Conservation (phyloP, 805 yeast species). For the Candida chauliodis region DNA sequence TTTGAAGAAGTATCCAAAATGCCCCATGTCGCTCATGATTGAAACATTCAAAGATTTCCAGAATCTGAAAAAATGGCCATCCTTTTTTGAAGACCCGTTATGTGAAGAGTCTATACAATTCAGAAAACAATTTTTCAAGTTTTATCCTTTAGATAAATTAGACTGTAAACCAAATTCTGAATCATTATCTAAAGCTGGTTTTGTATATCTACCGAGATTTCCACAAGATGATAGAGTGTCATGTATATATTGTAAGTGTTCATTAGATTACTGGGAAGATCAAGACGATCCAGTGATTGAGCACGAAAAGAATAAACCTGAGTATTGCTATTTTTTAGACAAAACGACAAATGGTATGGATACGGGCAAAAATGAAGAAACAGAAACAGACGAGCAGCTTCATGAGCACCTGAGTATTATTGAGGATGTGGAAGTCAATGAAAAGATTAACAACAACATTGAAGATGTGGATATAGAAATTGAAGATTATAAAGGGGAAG, state of each 20-base stretch:
- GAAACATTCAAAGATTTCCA: not conserved
- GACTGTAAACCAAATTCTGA: constrained; percentile 37
- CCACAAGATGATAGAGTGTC: constrained; percentile 32
- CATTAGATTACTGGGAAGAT: constrained; percentile 50
- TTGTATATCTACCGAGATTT: constrained; percentile 27
- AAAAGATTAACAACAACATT: not conserved
- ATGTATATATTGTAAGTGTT: constrained; percentile 24
- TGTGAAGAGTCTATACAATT: constrained; percentile 24
- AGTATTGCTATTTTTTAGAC: constrained; percentile 27
- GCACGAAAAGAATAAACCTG: constrained; percentile 35
- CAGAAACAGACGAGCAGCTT: not conserved
- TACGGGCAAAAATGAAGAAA: not conserved
- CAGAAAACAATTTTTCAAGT: constrained; percentile 39
- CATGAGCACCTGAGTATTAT: not conserved
- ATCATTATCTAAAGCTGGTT: constrained; percentile 45
- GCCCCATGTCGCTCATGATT: constrained; percentile 12
- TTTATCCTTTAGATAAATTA: constrained; percentile 45
- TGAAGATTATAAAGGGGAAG: not conserved
- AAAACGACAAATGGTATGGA: too few species aligned
- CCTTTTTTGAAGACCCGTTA: constrained; percentile 19
- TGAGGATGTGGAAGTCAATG: not conserved
- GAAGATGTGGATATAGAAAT: not conserved
- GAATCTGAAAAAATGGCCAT: not conserved
- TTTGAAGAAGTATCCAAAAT: constrained; percentile 9
- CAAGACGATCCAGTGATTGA: constrained; percentile 61